These are phyloP conservation scores for Pelargonium australe DNA, from an alignment of 441 rosid species.

Conservation along the genomic window DNA sequence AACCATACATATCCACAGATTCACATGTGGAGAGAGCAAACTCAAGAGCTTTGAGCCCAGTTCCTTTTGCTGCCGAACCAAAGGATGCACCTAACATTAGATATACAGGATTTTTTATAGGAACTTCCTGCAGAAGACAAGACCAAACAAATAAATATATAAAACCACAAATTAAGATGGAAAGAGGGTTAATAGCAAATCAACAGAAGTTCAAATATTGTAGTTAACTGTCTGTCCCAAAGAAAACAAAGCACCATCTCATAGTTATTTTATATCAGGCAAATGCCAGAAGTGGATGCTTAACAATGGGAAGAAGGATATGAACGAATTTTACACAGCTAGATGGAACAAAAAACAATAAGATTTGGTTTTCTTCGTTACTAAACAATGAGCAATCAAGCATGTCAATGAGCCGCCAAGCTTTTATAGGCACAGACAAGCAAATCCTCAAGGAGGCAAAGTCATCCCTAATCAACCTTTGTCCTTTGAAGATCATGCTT, in stretches of 20 bases:
- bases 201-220: background rate
- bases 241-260: background rate
- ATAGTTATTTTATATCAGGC: background rate
- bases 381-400: background rate
- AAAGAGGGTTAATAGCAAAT: background rate
- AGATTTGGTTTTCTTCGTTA: background rate
- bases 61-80: conserved; percentile 96
- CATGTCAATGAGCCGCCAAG: no score
- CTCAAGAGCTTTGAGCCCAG: conserved; percentile 96
- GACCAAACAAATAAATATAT: conserved; percentile 3
- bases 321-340: background rate
- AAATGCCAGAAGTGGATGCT: background rate
- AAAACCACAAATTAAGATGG: background rate
- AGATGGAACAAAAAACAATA: background rate
- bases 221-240: background rate
- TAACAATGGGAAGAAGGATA: background rate
- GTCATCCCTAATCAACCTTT: no score
- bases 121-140: conserved; percentile 64
- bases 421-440: no score
- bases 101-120: conserved; percentile 76
- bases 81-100: conserved; percentile 92
- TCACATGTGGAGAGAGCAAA: conserved; percentile 88
- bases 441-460: no score
- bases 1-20: conserved; percentile 93
- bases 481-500: no score